These are phyloP conservation scores for Globisporangium echinulatum DNA, from an alignment of 352 stramenopile genomes.

Conservation along the genomic window DNA sequence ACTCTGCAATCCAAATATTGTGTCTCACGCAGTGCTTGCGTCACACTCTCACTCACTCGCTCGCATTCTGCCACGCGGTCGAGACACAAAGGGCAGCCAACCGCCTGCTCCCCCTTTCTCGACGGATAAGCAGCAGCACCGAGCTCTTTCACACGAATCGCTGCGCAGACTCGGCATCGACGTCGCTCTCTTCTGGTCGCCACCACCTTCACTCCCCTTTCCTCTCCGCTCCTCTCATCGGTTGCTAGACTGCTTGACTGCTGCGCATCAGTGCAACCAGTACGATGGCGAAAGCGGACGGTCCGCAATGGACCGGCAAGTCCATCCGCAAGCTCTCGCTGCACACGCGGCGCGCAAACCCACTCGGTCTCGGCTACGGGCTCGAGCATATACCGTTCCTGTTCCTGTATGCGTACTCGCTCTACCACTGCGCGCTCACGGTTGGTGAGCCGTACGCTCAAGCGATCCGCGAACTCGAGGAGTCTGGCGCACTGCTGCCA, in stretches of 20 bases:
- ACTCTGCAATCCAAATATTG: not conserved
- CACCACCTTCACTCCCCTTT: not conserved
- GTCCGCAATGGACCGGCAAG: slow-evolving; percentile 59
- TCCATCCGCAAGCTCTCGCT: slow-evolving; percentile 65
- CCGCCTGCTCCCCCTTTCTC: not conserved
- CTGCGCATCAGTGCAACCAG: not conserved
- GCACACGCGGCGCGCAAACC: slow-evolving; percentile 48
- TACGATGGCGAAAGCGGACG: slow-evolving; percentile 17
- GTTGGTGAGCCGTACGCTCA: slow-evolving; percentile 65
- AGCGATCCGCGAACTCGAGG: slow-evolving; percentile 67
- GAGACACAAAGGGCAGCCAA: slow-evolving; percentile 4
- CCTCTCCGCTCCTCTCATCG: not conserved
- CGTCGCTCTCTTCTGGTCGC: no score
- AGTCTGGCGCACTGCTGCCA: slow-evolving; percentile 40
- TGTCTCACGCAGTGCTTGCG: not conserved
- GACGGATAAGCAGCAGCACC: not conserved
- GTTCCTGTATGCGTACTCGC: slow-evolving; percentile 58
- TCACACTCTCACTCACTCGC: not conserved
- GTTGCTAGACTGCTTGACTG: not conserved
- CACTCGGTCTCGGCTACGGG: slow-evolving; percentile 53
- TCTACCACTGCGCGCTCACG: slow-evolving; percentile 66
- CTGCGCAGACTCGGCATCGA: no score
- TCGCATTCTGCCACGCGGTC: not conserved
- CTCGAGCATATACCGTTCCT: slow-evolving; percentile 69
- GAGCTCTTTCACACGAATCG: not conserved